These are phyloP conservation scores for Psilocybe subaeruginosa DNA, from an alignment of 768 basidiomycete genomes.

Conservation along the genomic window DNA sequence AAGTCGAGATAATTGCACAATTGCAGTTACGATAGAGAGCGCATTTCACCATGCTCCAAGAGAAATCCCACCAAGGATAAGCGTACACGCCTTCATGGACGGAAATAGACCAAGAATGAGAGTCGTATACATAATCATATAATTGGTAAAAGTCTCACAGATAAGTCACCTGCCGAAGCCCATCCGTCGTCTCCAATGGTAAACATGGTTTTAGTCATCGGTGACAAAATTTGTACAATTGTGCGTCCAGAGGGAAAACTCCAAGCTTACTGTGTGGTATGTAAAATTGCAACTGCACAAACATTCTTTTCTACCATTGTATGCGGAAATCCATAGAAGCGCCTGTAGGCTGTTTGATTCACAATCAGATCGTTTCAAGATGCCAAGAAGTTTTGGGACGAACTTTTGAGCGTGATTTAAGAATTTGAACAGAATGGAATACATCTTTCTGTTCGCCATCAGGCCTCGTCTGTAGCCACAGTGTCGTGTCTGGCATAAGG, in stretches of 20 bases:
- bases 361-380: background rate
- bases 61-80: background rate
- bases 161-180: too few species aligned
- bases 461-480: constrained; percentile 59
- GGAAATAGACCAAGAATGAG: background rate
- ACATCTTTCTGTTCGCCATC: constrained; percentile 3
- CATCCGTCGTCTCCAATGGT: background rate
- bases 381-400: background rate
- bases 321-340: constrained; percentile 14
- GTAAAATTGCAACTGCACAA: too few species aligned
- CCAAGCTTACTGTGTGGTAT: too few species aligned
- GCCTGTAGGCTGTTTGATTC: constrained; percentile 8
- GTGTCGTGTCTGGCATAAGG: constrained; percentile 69
- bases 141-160: background rate
- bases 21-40: background rate
- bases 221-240: too few species aligned
- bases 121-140: background rate
- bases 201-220: too few species aligned
- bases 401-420: constrained; percentile 27
- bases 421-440: constrained; percentile 15
- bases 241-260: too few species aligned
- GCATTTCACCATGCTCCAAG: background rate
- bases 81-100: background rate
- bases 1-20: background rate
- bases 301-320: too few species aligned